These are phyloP conservation scores for Hymenoscyphus albidus DNA, from an alignment of 2,329 filamentous ascomycete species.

Conservation along the genomic window DNA sequence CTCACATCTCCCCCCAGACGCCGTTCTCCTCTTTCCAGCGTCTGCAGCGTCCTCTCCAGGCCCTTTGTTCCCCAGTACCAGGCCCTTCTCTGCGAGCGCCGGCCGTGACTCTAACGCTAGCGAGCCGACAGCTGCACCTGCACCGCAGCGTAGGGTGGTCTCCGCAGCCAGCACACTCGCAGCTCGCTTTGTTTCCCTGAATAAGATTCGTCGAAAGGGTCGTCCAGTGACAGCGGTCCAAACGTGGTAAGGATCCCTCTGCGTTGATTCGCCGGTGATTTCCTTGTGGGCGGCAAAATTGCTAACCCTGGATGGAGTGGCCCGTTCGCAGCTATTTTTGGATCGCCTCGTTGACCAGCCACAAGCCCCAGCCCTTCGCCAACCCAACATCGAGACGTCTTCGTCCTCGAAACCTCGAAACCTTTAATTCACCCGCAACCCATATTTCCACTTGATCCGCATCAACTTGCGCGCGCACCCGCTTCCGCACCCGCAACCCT, in stretches of 20 bases:
- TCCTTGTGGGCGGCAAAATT: neutral
- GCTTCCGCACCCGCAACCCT: slow-evolving; percentile 7
- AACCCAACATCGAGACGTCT: slow-evolving; percentile 16
- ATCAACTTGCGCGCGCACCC: slow-evolving; percentile 18
- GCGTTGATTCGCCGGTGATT: neutral
- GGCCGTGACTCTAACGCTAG: too few relatives aligned
- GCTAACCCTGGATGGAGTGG: neutral
- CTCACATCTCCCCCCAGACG: neutral
- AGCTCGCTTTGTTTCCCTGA: slow-evolving; percentile 1
- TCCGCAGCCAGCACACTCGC: neutral
- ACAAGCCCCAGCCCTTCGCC: slow-evolving; percentile 13
- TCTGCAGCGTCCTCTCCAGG: neutral
- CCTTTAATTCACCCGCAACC: slow-evolving; percentile 2
- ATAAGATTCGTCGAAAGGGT: neutral
- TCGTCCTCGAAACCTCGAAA: slow-evolving; percentile 16
- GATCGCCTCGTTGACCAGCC: neutral
- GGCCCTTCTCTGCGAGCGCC: too few relatives aligned
- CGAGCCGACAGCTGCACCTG: neutral
- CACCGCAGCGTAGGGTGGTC: neutral
- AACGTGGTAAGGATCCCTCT: neutral
- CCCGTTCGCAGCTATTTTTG: neutral
- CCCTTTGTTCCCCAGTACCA: neutral
- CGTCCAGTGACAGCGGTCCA: neutral
- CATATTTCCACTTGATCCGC: slow-evolving; percentile 7
- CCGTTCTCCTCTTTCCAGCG: neutral